Conservation (phyloP, 345 rosid species). For the Anacardium occidentale region DNA sequence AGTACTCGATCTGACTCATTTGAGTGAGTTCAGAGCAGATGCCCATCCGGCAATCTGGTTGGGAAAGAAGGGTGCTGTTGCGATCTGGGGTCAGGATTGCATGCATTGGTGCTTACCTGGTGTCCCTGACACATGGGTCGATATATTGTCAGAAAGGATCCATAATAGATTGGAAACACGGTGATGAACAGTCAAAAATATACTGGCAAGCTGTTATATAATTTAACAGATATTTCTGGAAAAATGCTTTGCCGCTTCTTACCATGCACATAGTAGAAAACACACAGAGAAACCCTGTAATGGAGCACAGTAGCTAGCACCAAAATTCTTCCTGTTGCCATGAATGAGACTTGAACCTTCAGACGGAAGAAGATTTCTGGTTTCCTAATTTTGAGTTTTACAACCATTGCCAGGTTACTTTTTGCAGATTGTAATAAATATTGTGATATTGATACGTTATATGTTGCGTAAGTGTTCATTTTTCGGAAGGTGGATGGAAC, state of each 20-base stretch:
- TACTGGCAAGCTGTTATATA: not conserved
- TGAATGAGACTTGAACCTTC: not conserved
- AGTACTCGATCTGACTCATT: conserved; percentile 63
- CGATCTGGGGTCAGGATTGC: conserved; percentile 94
- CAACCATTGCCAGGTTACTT: not conserved
- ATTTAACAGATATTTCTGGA: not conserved
- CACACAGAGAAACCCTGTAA: not conserved
- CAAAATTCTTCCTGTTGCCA: not conserved
- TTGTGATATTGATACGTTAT: not conserved
- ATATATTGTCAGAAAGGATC: conserved; percentile 65
- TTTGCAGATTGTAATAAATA: not conserved
- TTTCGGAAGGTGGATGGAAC: not conserved
- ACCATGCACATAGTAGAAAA: not conserved
- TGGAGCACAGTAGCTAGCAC: not conserved
- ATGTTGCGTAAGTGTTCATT: not conserved
- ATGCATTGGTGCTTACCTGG: conserved; percentile 99
- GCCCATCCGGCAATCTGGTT: conserved; percentile 95
- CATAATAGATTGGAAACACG: conserved; percentile 26
- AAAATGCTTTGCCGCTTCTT: not conserved
- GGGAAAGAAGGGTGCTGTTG: conserved; percentile 89
- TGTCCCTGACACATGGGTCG: conserved; percentile 91
- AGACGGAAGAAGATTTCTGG: not conserved
- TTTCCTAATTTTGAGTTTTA: not conserved
- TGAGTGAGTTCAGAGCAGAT: conserved; percentile 94
- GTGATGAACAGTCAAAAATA: conserved; percentile 17